Percentiles rank a stretch among this genome's conserved stretches.
Evolutionary conservation across 352 stramenopile genomes (phyloP).

Genomic region (Blastocystis sp.): DNA sequence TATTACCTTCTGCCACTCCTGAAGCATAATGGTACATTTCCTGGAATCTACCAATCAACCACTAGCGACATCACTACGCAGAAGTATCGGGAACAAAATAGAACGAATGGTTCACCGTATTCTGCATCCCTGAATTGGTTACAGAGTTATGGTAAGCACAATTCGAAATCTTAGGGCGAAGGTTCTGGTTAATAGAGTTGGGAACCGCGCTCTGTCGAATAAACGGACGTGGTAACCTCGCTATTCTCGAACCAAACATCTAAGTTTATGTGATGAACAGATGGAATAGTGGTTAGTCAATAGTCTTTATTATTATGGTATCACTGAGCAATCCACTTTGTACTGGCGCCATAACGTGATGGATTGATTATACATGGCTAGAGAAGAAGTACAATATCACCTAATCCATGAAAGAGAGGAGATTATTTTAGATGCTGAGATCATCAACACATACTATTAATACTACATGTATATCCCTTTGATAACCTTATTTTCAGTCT

Average conservation of each 20-base stretch:
- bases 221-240: conserved; percentile 39
- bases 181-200: conserved; percentile 44
- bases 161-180: conserved; percentile 51
- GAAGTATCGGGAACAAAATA: conserved; percentile 25
- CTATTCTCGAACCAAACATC: conserved; percentile 59
- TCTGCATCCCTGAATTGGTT: conserved; percentile 7
- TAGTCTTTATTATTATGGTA: background rate
- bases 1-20: background rate
- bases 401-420: no score
- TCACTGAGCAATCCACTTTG: background rate
- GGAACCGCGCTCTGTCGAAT: background rate
- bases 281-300: background rate
- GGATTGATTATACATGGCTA: no score
- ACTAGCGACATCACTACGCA: background rate
- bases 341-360: background rate
- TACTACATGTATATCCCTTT: no score
- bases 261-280: background rate
- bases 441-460: no score
- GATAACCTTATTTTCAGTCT: no score
- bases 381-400: no score
- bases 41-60: conserved; percentile 12
- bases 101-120: conserved; percentile 8
- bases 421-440: no score
- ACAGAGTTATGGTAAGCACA: conserved; percentile 14
- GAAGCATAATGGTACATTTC: conserved; percentile 29